Evolutionary conservation across 176 grass and related monocot species (phyloP).

Genomic region (Carex scoparia): DNA sequence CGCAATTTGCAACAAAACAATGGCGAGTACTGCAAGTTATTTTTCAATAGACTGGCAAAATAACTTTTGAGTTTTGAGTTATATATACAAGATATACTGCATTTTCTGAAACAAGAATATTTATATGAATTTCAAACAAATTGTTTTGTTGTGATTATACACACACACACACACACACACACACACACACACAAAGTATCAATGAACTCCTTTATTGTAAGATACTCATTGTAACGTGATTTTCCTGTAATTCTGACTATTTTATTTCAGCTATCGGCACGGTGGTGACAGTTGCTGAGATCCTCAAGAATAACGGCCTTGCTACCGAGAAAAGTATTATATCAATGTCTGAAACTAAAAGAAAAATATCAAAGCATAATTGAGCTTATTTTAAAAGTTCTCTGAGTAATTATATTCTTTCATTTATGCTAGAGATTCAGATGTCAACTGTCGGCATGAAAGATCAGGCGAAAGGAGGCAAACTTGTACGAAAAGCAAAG

Average conservation of each 20-base stretch:
- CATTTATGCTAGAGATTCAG: slow-evolving; percentile 47
- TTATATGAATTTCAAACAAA: slow-evolving; percentile 7
- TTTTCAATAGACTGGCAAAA: too few relatives aligned
- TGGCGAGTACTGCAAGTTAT: too few relatives aligned
- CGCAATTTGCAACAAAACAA: too few relatives aligned
- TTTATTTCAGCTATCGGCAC: slow-evolving; percentile 64
- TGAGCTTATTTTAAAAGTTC: neutral
- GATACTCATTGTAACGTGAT: neutral
- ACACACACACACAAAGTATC: too few relatives aligned
- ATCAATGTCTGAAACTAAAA: neutral
- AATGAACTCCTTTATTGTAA: too few relatives aligned
- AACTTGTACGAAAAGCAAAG: slow-evolving; percentile 88
- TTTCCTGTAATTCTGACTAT: slow-evolving; percentile 16
- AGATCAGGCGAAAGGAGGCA: slow-evolving; percentile 75
- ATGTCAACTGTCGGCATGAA: slow-evolving; percentile 87
- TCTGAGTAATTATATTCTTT: neutral
- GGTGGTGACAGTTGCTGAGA: slow-evolving; percentile 85
- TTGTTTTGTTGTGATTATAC: neutral
- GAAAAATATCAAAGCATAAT: neutral
- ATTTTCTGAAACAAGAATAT: neutral
- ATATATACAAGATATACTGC: neutral
- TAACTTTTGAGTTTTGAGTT: too few relatives aligned
- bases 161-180: too few relatives aligned
- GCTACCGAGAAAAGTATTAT: slow-evolving; percentile 68
- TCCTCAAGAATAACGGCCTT: slow-evolving; percentile 79